Percentiles rank a stretch among this genome's conserved stretches.
Evolutionary conservation across 2,329 filamentous ascomycete species (phyloP).

Genomic region (Aspergillus sp.): DNA sequence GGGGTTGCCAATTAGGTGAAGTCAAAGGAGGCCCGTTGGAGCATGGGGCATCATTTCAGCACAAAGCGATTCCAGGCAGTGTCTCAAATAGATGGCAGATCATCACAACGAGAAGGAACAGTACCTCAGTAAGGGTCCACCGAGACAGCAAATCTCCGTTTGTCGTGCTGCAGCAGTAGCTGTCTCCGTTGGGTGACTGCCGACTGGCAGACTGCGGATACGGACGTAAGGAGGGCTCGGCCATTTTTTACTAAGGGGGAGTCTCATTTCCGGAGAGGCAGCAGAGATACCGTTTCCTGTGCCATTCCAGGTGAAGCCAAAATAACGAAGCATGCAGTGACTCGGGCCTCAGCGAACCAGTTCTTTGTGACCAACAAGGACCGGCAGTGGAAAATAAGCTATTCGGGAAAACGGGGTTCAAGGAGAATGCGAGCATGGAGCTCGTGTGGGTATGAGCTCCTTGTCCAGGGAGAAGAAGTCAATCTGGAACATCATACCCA

Average conservation of each 20-base stretch:
- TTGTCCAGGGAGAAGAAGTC: constrained; percentile 18
- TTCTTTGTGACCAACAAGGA: background rate
- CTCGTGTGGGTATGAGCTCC: constrained; percentile 18
- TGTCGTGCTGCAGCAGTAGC: background rate
- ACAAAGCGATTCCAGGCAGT: background rate
- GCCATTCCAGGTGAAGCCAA: background rate
- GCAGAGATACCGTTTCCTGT: background rate
- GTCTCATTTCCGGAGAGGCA: constrained; percentile 14
- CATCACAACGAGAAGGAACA: constrained; percentile 11
- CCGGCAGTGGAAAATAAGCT: background rate
- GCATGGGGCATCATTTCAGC: background rate
- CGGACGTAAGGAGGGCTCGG: constrained; percentile 8
- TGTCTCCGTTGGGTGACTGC: constrained; percentile 3
- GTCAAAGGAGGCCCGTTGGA: background rate
- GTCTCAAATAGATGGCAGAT: constrained; percentile 9
- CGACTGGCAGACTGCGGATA: constrained; percentile 1
- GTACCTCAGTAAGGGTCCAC: background rate
- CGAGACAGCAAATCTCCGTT: constrained; percentile 4
- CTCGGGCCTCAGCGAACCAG: background rate
- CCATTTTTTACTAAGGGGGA: constrained; percentile 13
- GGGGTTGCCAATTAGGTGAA: constrained; percentile 1
- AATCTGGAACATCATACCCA: constrained; percentile 21
- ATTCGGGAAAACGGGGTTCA: constrained; percentile 3
- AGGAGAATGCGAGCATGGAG: constrained; percentile 6
- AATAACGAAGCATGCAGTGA: background rate